Percentiles rank a stretch among this genome's conserved stretches.
Conservation (phyloP, 2,329 filamentous ascomycete species). For the Exophiala lecanii-corni region DNA sequence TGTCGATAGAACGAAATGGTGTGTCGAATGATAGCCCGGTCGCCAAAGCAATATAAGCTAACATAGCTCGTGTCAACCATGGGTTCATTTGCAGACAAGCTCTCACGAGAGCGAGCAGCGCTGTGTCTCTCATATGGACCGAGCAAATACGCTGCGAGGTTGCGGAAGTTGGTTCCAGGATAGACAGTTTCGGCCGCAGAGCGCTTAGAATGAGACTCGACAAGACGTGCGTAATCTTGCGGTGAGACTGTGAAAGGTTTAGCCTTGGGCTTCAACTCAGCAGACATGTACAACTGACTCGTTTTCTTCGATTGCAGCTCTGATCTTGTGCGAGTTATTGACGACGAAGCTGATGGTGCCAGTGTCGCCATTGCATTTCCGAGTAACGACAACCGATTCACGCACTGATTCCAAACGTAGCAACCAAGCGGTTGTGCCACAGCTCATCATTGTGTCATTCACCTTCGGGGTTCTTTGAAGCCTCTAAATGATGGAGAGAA, state of each 20-base stretch:
- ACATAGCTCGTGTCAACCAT: slow-evolving; percentile 1
- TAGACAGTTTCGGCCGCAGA: slow-evolving; percentile 1
- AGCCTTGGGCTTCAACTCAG: not conserved
- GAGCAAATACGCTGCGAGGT: slow-evolving; percentile 1
- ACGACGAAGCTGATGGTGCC: not conserved
- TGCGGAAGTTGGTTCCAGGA: not conserved
- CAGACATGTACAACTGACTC: not conserved
- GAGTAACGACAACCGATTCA: not conserved
- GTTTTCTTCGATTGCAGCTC: slow-evolving; percentile 2
- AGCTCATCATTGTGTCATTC: not conserved
- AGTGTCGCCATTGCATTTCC: not conserved
- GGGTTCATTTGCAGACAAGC: not conserved
- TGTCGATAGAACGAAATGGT: slow-evolving; percentile 1
- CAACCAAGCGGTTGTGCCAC: not conserved
- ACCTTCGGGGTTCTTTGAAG: not conserved
- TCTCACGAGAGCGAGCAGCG: slow-evolving; percentile 1
- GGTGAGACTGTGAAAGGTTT: slow-evolving; percentile 2
- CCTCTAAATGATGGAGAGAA: not conserved
- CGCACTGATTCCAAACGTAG: not conserved
- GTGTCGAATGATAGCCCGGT: slow-evolving; percentile 1
- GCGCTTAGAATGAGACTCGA: slow-evolving; percentile 1
- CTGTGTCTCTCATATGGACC: not conserved
- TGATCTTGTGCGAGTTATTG: slow-evolving; percentile 1
- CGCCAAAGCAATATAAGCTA: not conserved
- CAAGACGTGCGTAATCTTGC: not conserved